These are phyloP conservation scores for Naganishia friedmannii DNA, from an alignment of 768 basidiomycete genomes.

Conservation along the genomic window DNA sequence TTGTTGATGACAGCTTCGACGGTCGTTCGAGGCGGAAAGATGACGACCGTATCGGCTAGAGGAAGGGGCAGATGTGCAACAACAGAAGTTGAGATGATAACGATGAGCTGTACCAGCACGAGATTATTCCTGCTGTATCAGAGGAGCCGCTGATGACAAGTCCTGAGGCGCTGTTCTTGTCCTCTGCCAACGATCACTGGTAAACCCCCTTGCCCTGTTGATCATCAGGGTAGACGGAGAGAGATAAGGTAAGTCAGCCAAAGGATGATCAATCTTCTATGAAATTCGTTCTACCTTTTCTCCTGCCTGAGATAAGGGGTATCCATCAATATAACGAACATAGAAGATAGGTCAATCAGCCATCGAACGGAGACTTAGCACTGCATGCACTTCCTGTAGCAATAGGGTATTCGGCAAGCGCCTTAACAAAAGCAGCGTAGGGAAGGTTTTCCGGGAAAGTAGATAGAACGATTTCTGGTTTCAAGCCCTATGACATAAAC, in stretches of 20 bases:
- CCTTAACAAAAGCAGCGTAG: conserved; percentile 62
- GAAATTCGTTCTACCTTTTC: conserved; percentile 56
- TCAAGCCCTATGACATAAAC: too few species aligned
- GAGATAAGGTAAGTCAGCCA: too few species aligned
- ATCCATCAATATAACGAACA: background rate
- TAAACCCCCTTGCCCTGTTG: conserved; percentile 74
- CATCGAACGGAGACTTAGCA: too few species aligned
- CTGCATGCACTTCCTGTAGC: conserved; percentile 61
- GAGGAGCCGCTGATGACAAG: conserved; percentile 70
- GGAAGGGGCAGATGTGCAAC: background rate
- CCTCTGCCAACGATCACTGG: conserved; percentile 61
- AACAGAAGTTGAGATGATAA: too few species aligned
- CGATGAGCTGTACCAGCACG: too few species aligned
- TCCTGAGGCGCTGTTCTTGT: conserved; percentile 68
- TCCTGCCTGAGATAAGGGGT: conserved; percentile 47
- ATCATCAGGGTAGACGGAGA: background rate
- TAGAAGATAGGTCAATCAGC: too few species aligned
- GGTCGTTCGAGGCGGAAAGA: conserved; percentile 59
- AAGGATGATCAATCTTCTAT: too few species aligned
- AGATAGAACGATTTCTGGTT: conserved; percentile 70
- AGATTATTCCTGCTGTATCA: too few species aligned
- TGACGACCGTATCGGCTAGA: conserved; percentile 90
- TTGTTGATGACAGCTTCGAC: conserved; percentile 34
- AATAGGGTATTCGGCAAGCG: conserved; percentile 70
- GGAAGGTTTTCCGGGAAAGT: conserved; percentile 76